Percentiles rank a stretch among this genome's conserved stretches.
phyloP scores from a whole-genome alignment of 2,329 filamentous ascomycete genomes.

The Neodidymelliopsis sp. region DNA sequence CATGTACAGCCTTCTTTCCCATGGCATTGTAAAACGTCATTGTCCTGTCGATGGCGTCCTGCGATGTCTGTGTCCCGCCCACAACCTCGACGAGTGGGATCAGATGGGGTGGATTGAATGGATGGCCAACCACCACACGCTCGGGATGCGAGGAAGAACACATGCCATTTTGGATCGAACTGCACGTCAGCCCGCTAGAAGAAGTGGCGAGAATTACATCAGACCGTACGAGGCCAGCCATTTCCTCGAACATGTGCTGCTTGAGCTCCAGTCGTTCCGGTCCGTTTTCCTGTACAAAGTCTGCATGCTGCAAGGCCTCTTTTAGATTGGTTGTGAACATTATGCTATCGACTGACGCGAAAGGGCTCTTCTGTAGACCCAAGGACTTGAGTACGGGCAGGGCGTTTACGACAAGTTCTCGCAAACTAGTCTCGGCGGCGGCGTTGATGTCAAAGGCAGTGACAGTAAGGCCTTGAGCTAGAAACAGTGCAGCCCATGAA shows the following conservation, averaged over 20 bases:
- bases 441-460: constrained; percentile 53
- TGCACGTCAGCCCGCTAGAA: constrained; percentile 50
- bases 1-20: constrained; percentile 48
- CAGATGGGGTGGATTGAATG: constrained; percentile 59
- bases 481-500: constrained; percentile 53
- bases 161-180: constrained; percentile 33
- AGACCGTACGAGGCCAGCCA: constrained; percentile 40
- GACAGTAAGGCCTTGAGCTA: constrained; percentile 50
- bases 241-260: constrained; percentile 45
- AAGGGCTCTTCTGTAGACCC: constrained; percentile 16
- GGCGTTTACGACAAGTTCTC: constrained; percentile 18
- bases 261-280: constrained; percentile 54
- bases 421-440: constrained; percentile 33
- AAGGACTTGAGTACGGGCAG: constrained; percentile 21
- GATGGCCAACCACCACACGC: constrained; percentile 52
- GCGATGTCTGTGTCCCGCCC: constrained; percentile 25
- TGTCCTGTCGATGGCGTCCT: constrained; percentile 30
- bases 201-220: constrained; percentile 52
- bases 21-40: constrained; percentile 51
- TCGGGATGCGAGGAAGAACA: constrained; percentile 26
- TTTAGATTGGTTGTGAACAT: constrained; percentile 17
- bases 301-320: constrained; percentile 22
- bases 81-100: constrained; percentile 59
- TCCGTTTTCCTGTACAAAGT: constrained; percentile 53
- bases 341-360: constrained; percentile 14